A percentile compares a stretch with the other conserved stretches of the same genome.
Evolutionary conservation across 805 yeast species (phyloP).

Genomic region (Grigorovia yakushimaensis): DNA sequence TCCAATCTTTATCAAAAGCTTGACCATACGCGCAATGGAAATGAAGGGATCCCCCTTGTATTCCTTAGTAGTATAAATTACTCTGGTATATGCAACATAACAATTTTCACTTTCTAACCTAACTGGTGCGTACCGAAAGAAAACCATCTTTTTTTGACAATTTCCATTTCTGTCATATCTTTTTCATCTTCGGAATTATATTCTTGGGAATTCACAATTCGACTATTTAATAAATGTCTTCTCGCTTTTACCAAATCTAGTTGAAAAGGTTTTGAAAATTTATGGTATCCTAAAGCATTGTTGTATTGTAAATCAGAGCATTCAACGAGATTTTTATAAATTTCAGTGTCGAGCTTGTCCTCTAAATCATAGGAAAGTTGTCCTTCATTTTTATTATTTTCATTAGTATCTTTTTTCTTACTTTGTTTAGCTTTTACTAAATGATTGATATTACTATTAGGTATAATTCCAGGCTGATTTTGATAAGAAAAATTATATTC

Average conservation of each 20-base stretch:
- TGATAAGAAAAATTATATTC: neutral
- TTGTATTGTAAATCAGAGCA: slow-evolving; percentile 10
- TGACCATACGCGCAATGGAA: slow-evolving; percentile 28
- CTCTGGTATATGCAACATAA: slow-evolving; percentile 39
- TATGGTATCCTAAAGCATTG: slow-evolving; percentile 7
- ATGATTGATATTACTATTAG: too few relatives aligned
- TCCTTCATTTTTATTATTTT: too few relatives aligned
- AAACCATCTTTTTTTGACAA: slow-evolving; percentile 31
- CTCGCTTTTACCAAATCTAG: slow-evolving; percentile 7
- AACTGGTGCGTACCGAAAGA: slow-evolving; percentile 40
- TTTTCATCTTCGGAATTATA: slow-evolving; percentile 3
- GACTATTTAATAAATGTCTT: slow-evolving; percentile 2
- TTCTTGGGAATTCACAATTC: slow-evolving; percentile 1
- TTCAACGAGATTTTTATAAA: slow-evolving; percentile 4
- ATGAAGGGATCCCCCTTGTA: slow-evolving; percentile 27
- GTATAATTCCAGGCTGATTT: slow-evolving; percentile 4
- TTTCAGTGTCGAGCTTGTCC: too few relatives aligned
- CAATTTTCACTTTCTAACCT: slow-evolving; percentile 43
- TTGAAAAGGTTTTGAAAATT: slow-evolving; percentile 1
- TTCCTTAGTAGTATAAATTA: slow-evolving; percentile 30
- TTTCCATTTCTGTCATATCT: slow-evolving; percentile 6
- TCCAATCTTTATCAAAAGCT: slow-evolving; percentile 38
- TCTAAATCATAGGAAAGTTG: too few relatives aligned
- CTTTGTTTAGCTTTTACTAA: neutral
- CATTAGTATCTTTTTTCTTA: too few relatives aligned